Evolutionary conservation across 2,329 filamentous ascomycete species (phyloP).

Genomic region (Cladosporium sp.): DNA sequence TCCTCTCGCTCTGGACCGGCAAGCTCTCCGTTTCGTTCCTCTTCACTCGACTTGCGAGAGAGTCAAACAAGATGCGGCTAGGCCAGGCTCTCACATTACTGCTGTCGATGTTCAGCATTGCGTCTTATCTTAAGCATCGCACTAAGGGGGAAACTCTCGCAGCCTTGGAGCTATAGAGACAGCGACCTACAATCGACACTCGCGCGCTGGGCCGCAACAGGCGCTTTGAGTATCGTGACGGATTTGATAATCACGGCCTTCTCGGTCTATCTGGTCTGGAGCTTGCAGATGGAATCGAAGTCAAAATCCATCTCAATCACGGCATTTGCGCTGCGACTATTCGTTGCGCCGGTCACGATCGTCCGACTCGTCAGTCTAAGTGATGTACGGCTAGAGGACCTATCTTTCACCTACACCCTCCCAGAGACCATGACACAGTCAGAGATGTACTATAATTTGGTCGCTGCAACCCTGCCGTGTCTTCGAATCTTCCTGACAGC

Average conservation of each 20-base stretch:
- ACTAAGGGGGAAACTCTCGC: constrained; percentile 17
- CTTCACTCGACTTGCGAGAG: constrained; percentile 24
- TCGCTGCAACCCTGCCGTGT: constrained; percentile 28
- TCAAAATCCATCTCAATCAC: constrained; percentile 24
- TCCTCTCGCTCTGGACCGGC: constrained; percentile 23
- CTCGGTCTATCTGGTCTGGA: constrained; percentile 22
- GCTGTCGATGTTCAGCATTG: not conserved
- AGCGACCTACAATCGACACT: not conserved
- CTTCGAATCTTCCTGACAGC: constrained; percentile 28
- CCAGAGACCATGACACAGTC: constrained; percentile 24
- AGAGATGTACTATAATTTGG: constrained; percentile 27
- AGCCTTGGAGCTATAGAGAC: constrained; percentile 8
- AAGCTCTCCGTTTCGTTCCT: constrained; percentile 25
- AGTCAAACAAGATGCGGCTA: constrained; percentile 15
- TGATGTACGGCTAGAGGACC: constrained; percentile 17
- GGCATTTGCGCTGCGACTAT: constrained; percentile 24
- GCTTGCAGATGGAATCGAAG: constrained; percentile 24
- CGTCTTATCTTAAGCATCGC: constrained; percentile 6
- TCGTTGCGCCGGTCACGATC: constrained; percentile 22
- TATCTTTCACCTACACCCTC: constrained; percentile 22
- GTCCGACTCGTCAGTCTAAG: constrained; percentile 22
- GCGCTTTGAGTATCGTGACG: constrained; percentile 17
- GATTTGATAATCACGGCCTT: constrained; percentile 16
- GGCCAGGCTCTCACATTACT: constrained; percentile 3
- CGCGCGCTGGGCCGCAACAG: constrained; percentile 11